Base-by-base conservation (phyloP, 306 rosid genomes). In the Citrullus mucosospermus region DNA sequence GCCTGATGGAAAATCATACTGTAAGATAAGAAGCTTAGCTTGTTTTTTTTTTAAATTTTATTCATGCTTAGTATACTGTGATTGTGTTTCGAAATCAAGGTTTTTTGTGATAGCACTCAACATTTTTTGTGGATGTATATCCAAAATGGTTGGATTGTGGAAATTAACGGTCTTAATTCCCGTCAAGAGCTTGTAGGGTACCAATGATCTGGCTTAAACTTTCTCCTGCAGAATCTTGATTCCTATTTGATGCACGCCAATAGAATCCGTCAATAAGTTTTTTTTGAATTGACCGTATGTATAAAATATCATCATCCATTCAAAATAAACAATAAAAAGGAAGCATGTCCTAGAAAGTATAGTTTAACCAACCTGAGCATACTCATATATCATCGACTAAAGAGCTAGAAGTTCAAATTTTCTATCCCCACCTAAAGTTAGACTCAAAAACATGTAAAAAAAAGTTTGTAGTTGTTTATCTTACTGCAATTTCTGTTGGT, bases 1-100 rank as follows among this genome's bases (percentile, higher is more conserved):
- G 84, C 30, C 73, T 94, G 88, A 90, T 90, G 97, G 85, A 88
- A 84, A 92, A 90, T 81, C 97, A 81, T 68, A 92, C 98, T 3
- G 97, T 94, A 84, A 80, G 86, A 81, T 58, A 8, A 57, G 53
- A 61, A 61, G 2, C 20, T 43, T 63, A 53, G 10, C 60, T 65
- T 56, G 8, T 28, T 53, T 58, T 0, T 75, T 81, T 14, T 59
- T 63, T 4, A 25, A 25, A 25, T 25, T 14, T 5, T 1, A 39
- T 67, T 18, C 17, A 3, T 38, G 7, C 72, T 38, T 67, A 38
- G 1, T 9, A 0, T 18, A 8, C 20, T 9, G 43, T 17, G 30
- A 9, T 67, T 65, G 71, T 15, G 20, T 65, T 38, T 67, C 22
- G 13, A 38, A 67, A 48, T 15, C 38, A 67, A 67, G 20, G 20